phyloP scores from a whole-genome alignment of 2,329 filamentous ascomycete species.

The Talaromyces rugulosus region DNA sequence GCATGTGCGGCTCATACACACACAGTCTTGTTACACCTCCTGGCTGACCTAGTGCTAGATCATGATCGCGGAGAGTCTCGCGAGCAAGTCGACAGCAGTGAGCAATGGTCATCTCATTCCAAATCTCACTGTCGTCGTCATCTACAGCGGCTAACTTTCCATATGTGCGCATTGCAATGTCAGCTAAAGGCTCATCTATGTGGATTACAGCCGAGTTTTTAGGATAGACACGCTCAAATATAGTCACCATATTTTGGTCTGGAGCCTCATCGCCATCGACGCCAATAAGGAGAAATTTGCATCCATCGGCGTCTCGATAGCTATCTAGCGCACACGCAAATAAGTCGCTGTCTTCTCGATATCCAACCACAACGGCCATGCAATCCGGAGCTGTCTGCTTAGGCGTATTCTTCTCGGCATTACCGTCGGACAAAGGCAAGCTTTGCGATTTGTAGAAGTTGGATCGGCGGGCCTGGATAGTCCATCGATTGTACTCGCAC shows the following conservation, averaged over 20 bases:
- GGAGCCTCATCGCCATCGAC: constrained; percentile 26
- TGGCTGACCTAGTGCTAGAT: constrained; percentile 13
- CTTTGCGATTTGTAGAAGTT: constrained; percentile 13
- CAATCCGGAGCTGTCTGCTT: constrained; percentile 15
- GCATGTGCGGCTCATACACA: constrained; percentile 33
- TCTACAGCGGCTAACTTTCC: constrained; percentile 3
- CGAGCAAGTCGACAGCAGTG: constrained; percentile 21
- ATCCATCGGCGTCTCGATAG: constrained; percentile 22
- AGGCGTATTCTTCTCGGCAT: constrained; percentile 16
- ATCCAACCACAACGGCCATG: constrained; percentile 27
- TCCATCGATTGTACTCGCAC: constrained; percentile 24
- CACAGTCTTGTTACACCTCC: constrained; percentile 21
- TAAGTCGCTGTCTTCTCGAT: constrained; percentile 26
- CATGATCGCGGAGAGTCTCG: constrained; percentile 18
- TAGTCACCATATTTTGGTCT: constrained; percentile 26
- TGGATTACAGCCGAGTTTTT: constrained; percentile 19
- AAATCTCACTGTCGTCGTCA: constrained; percentile 12
- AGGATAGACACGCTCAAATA: constrained; percentile 24
- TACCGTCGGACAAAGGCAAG: neutral
- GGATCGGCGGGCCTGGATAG: constrained; percentile 21
- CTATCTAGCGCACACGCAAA: constrained; percentile 25
- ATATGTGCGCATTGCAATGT: constrained; percentile 20
- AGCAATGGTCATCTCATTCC: constrained; percentile 16
- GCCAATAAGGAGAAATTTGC: constrained; percentile 24
- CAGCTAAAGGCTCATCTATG: constrained; percentile 23